Base-by-base conservation (phyloP, 306 rosid species). In the Ziziphus jujuba region DNA sequence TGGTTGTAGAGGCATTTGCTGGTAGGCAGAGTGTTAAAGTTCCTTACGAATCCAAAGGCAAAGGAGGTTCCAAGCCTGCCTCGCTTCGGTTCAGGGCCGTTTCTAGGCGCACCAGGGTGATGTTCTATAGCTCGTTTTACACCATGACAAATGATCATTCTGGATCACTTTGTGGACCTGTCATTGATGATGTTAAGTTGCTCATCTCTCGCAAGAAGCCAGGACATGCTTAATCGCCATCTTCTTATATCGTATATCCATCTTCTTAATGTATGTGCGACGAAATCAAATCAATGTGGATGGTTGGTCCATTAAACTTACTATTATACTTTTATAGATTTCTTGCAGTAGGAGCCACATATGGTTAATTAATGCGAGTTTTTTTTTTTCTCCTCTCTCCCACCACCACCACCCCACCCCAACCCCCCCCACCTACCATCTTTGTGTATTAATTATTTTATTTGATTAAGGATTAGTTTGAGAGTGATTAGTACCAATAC, bases 91-190 rank as follows among this genome's bases (percentile, higher is more conserved):
- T 91, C 73, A 79, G 31, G 59, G 96, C 97, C 9, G 66, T 76
- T 7, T 45, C 82, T 5, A 5, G 40, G 23, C 87, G 82, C 20
- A 88, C 93, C 0, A 77, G 89, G 0, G n/a, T 91, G 17, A 78
- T 77, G 81, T 91, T 91, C 72, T 72, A 69, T 2, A 88, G 96
- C 80, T 51, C 89, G 1, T 77, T 77, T 52, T 91, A 91, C 68
- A 79, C 86, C 59, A 88, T 83, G 91, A 69, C 77, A 62, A 74
- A 49, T 44, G 97, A 88, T 74, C 74, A 87, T 60, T 74, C 88
- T 15, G 95, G 91, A 5, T 81, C 96, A 0, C 84, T 91, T 9
- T 91, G 97, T 76, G 97, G 91, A 34, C 97, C 97, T 2, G 77
- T 86, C 2, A 67, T 91, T 1, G 97, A 91, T 60, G 93, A 91